Evolutionary conservation across 768 basidiomycete genomes (phyloP).

Genomic region (Hygrocybe punicea): DNA sequence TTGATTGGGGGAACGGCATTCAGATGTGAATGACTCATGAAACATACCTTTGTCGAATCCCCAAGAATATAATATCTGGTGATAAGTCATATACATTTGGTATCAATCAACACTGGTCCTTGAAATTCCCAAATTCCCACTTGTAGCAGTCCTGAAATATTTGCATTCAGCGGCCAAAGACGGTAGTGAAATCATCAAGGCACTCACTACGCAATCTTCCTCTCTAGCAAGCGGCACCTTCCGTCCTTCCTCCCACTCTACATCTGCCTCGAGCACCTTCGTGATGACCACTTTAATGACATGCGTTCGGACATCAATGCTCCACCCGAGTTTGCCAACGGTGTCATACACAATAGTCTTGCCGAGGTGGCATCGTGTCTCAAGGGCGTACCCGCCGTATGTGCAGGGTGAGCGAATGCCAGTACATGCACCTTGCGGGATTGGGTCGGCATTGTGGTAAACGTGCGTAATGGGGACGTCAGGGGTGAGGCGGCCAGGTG

Average conservation of each 20-base stretch:
- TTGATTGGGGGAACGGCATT: constrained; percentile 66
- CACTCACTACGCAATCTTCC: constrained; percentile 56
- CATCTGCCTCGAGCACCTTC: constrained; percentile 48
- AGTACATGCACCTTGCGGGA: constrained; percentile 79
- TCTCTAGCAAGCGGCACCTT: constrained; percentile 63
- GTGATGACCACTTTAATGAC: constrained; percentile 67
- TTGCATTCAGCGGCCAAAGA: background rate
- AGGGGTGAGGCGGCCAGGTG: constrained; percentile 55
- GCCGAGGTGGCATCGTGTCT: constrained; percentile 85
- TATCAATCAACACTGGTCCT: constrained; percentile 17
- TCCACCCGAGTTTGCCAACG: constrained; percentile 76
- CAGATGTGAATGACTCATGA: background rate
- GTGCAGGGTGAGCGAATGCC: constrained; percentile 75
- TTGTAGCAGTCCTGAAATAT: constrained; percentile 66
- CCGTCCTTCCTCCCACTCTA: constrained; percentile 51
- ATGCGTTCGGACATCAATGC: constrained; percentile 75
- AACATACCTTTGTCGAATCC: background rate
- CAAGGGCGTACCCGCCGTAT: constrained; percentile 82
- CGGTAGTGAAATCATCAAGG: constrained; percentile 14
- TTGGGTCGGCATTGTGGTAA: constrained; percentile 91
- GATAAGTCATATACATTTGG: background rate
- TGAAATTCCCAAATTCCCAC: constrained; percentile 64
- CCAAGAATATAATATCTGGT: background rate
- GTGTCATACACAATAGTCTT: constrained; percentile 88
- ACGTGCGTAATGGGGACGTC: constrained; percentile 66